A percentile compares a stretch with the other conserved stretches of the same genome.
Evolutionary conservation across 2,329 filamentous ascomycete species (phyloP).

Genomic region (Ceratocystis ficicola): DNA sequence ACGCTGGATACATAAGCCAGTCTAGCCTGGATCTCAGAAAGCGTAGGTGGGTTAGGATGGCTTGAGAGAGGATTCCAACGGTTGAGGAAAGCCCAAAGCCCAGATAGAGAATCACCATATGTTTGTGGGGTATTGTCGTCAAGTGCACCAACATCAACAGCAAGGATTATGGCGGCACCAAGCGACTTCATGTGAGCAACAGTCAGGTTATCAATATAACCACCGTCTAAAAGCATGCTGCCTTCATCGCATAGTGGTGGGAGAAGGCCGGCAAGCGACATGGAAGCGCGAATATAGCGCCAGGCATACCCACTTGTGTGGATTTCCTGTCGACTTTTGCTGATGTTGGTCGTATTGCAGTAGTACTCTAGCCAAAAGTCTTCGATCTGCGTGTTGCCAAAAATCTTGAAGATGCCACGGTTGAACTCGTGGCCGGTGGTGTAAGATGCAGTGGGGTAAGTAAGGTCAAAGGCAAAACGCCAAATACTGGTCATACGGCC

Average conservation of each 20-base stretch:
- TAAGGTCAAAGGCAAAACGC: conserved; percentile 93
- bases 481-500: conserved; percentile 98
- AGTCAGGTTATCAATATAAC: conserved; percentile 93
- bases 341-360: conserved; percentile 99
- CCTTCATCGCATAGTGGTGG: conserved; percentile 95
- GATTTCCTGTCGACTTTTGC: conserved; percentile 79
- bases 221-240: conserved; percentile 89
- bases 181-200: conserved; percentile 95
- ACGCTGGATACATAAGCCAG: conserved; percentile 91
- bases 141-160: conserved; percentile 82
- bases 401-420: conserved; percentile 95
- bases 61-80: conserved; percentile 92
- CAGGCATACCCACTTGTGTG: conserved; percentile 96
- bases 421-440: conserved; percentile 99
- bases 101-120: conserved; percentile 88
- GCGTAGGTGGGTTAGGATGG: conserved; percentile 80
- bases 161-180: conserved; percentile 88
- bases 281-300: conserved; percentile 91
- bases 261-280: conserved; percentile 86
- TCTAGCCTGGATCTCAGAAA: conserved; percentile 90
- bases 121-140: conserved; percentile 85
- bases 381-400: conserved; percentile 92
- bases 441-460: conserved; percentile 91
- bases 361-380: conserved; percentile 99
- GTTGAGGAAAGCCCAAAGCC: conserved; percentile 89